Percentiles rank a stretch among this genome's conserved stretches.
Evolutionary conservation across 441 rosid genomes (phyloP).

Genomic region (Populus hybrid): DNA sequence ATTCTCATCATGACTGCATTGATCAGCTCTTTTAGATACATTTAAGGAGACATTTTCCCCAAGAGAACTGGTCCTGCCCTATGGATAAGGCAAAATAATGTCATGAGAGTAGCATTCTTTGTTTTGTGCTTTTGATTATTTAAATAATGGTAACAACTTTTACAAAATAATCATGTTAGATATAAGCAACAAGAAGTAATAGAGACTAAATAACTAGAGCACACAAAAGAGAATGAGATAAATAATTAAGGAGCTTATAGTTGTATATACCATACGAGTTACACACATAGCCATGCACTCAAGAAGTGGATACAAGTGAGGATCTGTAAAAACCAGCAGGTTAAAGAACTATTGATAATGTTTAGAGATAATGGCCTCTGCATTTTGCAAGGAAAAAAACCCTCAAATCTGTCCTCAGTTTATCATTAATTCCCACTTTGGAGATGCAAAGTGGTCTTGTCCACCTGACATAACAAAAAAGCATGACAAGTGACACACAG

Average conservation of each 20-base stretch:
- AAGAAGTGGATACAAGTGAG: neutral
- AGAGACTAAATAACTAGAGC: neutral
- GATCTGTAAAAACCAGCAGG: neutral
- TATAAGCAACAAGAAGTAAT: neutral
- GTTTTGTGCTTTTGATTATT: neutral
- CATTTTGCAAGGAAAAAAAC: too few species aligned
- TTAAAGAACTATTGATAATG: neutral
- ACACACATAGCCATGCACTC: neutral
- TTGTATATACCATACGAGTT: neutral
- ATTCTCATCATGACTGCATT: conserved; percentile 26
- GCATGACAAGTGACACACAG: neutral
- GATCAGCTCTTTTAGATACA: conserved; percentile 37
- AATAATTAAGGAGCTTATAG: neutral
- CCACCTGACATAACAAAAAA: neutral
- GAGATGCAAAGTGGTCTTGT: neutral
- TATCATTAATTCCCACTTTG: neutral
- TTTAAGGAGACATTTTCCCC: conserved; percentile 50
- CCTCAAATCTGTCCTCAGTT: neutral
- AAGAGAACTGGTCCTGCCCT: conserved; percentile 66
- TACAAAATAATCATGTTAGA: neutral
- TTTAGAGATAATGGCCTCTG: neutral
- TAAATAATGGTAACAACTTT: neutral
- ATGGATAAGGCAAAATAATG: conserved; percentile 24
- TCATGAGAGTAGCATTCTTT: conserved; percentile 5
- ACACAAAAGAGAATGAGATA: neutral